A percentile compares a stretch with the other conserved stretches of the same genome.
These are phyloP conservation scores for Circinella umbellata DNA, from an alignment of 371 early-diverging fungal genomes.

Conservation along the genomic window DNA sequence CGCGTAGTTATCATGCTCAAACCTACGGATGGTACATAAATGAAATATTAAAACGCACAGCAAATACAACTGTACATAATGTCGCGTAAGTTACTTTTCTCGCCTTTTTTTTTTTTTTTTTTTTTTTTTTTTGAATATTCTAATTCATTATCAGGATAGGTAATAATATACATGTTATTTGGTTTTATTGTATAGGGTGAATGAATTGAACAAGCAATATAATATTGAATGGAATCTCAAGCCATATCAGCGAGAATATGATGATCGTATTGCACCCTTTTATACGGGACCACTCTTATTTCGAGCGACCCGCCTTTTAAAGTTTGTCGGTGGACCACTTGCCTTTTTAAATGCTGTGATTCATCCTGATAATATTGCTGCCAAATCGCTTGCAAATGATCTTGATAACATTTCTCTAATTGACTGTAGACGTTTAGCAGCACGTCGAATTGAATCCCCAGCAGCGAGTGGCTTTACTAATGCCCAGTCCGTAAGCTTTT, in stretches of 20 bases:
- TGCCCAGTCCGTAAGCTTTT: constrained; percentile 54
- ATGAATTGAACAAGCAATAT: constrained; percentile 43
- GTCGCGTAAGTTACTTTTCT: constrained; percentile 32
- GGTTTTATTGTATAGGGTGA: too few species aligned
- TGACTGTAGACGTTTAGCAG: too few species aligned
- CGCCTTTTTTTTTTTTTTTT: too few species aligned
- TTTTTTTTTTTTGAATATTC: too few species aligned
- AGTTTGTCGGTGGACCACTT: too few species aligned
- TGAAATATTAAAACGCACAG: constrained; percentile 66
- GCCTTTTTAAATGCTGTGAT: too few species aligned
- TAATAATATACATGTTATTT: too few species aligned
- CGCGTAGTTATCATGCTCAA: constrained; percentile 66
- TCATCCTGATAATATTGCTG: too few species aligned
- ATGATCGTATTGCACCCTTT: neutral
- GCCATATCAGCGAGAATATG: constrained; percentile 19
- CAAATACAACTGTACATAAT: constrained; percentile 61
- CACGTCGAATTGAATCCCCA: constrained; percentile 29
- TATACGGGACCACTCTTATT: neutral
- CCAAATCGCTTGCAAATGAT: neutral
- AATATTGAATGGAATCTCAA: constrained; percentile 63
- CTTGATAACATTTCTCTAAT: neutral
- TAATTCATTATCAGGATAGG: too few species aligned
- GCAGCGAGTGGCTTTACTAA: constrained; percentile 59
- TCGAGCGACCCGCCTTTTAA: too few species aligned
- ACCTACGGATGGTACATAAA: constrained; percentile 76